These are phyloP conservation scores for Aspergillus phoenicis DNA, from an alignment of 2,329 filamentous ascomycete genomes.

Conservation along the genomic window DNA sequence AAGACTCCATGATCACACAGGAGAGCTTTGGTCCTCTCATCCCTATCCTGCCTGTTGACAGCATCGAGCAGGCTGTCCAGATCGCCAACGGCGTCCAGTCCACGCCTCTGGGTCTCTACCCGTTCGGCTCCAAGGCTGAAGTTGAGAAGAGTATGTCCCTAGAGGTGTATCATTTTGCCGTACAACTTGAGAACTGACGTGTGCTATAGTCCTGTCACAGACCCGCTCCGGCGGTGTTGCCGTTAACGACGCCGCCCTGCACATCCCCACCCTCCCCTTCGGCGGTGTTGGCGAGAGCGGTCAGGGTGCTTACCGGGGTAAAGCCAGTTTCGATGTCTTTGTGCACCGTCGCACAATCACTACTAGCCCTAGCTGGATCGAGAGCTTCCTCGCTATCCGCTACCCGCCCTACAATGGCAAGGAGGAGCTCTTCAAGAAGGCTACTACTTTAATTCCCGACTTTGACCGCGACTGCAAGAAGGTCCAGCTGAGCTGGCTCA, in stretches of 20 bases:
- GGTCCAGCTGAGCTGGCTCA: conserved; percentile 42
- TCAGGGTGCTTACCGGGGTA: conserved; percentile 74
- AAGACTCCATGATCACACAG: conserved; percentile 77
- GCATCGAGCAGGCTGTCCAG: conserved; percentile 81
- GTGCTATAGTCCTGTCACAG: conserved; percentile 56
- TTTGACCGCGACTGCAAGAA: conserved; percentile 61
- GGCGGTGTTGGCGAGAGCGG: conserved; percentile 83
- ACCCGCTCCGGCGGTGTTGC: conserved; percentile 70
- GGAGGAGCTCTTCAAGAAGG: conserved; percentile 53
- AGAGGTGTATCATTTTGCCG: neutral
- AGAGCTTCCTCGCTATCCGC: conserved; percentile 57
- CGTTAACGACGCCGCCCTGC: conserved; percentile 64
- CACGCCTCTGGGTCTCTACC: conserved; percentile 81
- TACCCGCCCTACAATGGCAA: conserved; percentile 66
- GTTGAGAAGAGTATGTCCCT: conserved; percentile 66
- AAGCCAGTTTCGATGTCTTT: conserved; percentile 66
- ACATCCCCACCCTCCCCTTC: conserved; percentile 74
- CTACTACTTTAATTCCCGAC: conserved; percentile 58
- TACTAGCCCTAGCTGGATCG: conserved; percentile 63
- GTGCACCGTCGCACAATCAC: conserved; percentile 63
- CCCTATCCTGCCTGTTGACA: conserved; percentile 74
- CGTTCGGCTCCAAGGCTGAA: conserved; percentile 81
- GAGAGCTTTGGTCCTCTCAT: conserved; percentile 96
- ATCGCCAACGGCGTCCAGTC: conserved; percentile 79
- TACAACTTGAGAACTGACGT: conserved; percentile 4